Conservation (phyloP, 1,284 basidiomycete genomes). For the Taiwanofungus camphoratus region DNA sequence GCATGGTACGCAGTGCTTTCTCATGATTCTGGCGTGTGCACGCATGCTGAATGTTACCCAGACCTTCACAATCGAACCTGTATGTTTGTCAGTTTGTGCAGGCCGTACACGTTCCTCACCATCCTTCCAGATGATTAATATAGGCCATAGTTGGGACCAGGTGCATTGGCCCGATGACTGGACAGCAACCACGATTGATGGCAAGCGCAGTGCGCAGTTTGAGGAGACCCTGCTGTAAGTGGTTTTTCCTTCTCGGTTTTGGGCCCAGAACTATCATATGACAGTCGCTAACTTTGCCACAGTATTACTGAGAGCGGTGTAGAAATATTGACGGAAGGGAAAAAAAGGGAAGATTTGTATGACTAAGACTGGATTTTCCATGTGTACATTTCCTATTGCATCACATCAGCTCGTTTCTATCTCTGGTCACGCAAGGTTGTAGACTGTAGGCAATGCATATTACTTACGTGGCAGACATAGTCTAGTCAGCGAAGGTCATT, state of each 20-base stretch:
- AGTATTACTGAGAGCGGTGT: conserved; percentile 91
- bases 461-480: no score
- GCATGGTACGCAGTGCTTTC: conserved; percentile 53
- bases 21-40: background rate
- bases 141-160: conserved; percentile 68
- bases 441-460: background rate
- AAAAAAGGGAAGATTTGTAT: conserved; percentile 33
- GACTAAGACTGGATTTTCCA: conserved; percentile 1
- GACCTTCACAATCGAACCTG: conserved; percentile 79
- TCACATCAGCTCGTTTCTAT: background rate
- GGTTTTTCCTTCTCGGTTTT: conserved; percentile 2
- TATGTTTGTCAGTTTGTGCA: conserved; percentile 35
- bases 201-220: conserved; percentile 88
- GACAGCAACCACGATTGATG: conserved; percentile 91
- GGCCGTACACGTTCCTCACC: conserved; percentile 19
- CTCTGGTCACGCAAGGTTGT: background rate
- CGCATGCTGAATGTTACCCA: conserved; percentile 18
- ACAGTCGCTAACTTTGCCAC: conserved; percentile 7
- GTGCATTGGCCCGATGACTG: conserved; percentile 88
- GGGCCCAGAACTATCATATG: background rate
- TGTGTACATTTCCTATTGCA: background rate
- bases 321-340: conserved; percentile 79
- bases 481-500: background rate
- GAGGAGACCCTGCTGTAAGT: conserved; percentile 89
- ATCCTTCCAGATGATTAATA: conserved; percentile 80